phyloP scores from a whole-genome alignment of 2,329 filamentous ascomycete species.

The Leptographium wingfieldii region DNA sequence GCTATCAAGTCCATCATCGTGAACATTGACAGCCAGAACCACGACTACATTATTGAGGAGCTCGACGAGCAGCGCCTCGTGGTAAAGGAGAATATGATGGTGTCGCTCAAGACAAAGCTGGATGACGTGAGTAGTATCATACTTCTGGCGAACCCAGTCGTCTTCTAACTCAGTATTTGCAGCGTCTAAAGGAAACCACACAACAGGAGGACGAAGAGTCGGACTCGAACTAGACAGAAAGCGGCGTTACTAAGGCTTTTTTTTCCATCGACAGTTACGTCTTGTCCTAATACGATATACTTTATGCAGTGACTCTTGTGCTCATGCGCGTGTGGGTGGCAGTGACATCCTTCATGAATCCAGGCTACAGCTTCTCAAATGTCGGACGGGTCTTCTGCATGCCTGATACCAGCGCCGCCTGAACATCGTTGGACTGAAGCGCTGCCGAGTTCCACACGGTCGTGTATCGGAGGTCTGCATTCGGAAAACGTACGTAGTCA shows the following conservation, averaged over 20 bases:
- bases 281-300: background rate
- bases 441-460: constrained; percentile 77
- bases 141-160: too few relatives aligned
- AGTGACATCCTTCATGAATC: background rate
- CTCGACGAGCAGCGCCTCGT: constrained; percentile 66
- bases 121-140: constrained; percentile 42
- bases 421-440: constrained; percentile 68
- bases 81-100: constrained; percentile 62
- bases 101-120: constrained; percentile 52
- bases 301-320: background rate
- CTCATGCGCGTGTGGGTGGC: background rate
- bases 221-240: constrained; percentile 11
- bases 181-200: constrained; percentile 20
- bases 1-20: constrained; percentile 78
- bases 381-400: constrained; percentile 66
- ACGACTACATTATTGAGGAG: constrained; percentile 69
- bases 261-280: background rate
- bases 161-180: background rate
- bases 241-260: background rate
- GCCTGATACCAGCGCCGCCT: constrained; percentile 60
- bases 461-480: constrained; percentile 64
- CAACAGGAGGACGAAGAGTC: constrained; percentile 19
- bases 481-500: background rate
- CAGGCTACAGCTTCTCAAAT: constrained; percentile 68
- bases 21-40: constrained; percentile 56